phyloP scores from a whole-genome alignment of 1,284 basidiomycete species.

The Austropuccinia psidii region DNA sequence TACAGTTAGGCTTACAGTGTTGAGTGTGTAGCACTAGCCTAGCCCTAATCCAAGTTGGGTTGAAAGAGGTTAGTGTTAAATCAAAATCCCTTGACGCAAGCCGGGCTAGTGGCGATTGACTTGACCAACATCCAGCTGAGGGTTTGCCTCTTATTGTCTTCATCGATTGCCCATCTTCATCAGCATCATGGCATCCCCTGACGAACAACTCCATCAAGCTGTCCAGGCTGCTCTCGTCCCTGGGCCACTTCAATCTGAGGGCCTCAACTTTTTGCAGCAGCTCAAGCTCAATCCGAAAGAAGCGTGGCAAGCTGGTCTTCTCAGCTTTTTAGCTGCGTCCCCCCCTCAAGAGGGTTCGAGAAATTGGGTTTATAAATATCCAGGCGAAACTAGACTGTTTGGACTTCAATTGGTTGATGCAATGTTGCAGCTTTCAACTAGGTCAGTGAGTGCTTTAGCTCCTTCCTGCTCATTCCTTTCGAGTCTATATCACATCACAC shows the following conservation, averaged over 20 bases:
- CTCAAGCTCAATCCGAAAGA: slow-evolving; percentile 9
- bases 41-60: no score
- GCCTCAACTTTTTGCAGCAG: slow-evolving; percentile 25
- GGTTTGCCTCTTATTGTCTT: no score
- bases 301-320: slow-evolving; percentile 33
- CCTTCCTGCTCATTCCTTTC: not conserved
- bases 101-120: no score
- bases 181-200: slow-evolving; percentile 17
- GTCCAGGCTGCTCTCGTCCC: slow-evolving; percentile 34
- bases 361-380: slow-evolving; percentile 17
- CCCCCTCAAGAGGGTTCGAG: not conserved
- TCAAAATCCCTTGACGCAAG: no score
- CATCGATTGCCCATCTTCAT: no score
- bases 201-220: slow-evolving; percentile 36
- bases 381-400: slow-evolving; percentile 31
- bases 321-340: slow-evolving; percentile 17
- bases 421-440: slow-evolving; percentile 26
- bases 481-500: no score
- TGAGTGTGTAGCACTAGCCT: no score
- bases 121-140: no score
- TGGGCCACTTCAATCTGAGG: slow-evolving; percentile 33
- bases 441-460: not conserved
- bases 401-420: slow-evolving; percentile 34
- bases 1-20: no score
- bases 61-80: no score